Base-by-base conservation (phyloP, 2,329 filamentous ascomycete genomes). In the Penicillium sp. region DNA sequence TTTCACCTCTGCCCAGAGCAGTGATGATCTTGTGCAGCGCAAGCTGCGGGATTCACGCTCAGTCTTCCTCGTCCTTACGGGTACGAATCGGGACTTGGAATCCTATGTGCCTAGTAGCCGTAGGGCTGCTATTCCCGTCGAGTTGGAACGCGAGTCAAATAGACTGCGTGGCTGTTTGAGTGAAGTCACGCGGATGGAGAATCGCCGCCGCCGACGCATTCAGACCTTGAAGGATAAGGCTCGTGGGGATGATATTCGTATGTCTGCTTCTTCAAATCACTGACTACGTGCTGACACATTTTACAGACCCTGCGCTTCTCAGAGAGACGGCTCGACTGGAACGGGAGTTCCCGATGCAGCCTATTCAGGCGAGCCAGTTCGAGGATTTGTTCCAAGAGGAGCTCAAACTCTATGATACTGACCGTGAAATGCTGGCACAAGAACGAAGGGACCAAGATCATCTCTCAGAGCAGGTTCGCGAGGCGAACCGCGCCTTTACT, bases 91-190 rank as follows among this genome's bases (percentile, higher is more conserved):
- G 9, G 88, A 88, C 41, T 80, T 97, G 13, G 88, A 96, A 73
- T 88, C 92, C 47, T 96, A 89, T 65, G 92, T 99, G 1, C 94
- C 94, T 0, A 93, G 89, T 48, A 94, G 89, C 60, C 83, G 90
- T 43, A 84, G 88, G 53, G 87, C 88, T 7, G 87, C 87, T 39
- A 89, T 96, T 56, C 90, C 90, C 1, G 87, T 92, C 21, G 83
- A 88, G 24, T 82, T 97, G 7, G 92, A 95, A 70, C 82, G 86
- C 8, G 89, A 92, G 54, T 88, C 92, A 11, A 88, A 86, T 45
- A 85, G 85, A 55, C 77, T 99, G 42, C 85, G 94, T 14, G 86
- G 86, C 31, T 87, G 85, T 9, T 86, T 96, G 66, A 96, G 95
- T 69, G 92, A 97, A 60, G 84, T 96, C 3, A 86, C 84, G 51